Base-by-base conservation (phyloP, 164 flowering plant genomes). In the Kalanchoe fedtschenkoi region DNA sequence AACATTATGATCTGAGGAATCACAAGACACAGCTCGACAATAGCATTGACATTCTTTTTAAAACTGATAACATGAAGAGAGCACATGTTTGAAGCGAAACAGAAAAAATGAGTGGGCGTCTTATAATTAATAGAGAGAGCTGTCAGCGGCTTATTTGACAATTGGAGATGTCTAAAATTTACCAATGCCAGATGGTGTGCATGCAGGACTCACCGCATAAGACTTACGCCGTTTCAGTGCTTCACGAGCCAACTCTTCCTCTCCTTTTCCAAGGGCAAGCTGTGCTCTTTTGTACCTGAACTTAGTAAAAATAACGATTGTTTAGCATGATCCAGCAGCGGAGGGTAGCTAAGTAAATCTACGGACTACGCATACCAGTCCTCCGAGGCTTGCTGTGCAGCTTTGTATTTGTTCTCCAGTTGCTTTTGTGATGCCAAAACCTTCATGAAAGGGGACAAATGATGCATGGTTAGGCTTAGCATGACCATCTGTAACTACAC, bases 351-450 rank as follows among this genome's bases (percentile, higher is more conserved):
- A 42, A 39, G 46, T 1, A 42, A 42, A 34, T 56, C 32, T 28
- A 5, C 38, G 29, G 16, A 2, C 4, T 41, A 8, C 29, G 30
- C 28, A 72, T 79, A 91, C 96, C 97, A 91, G 55, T 91, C 95
- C 55, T 84, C 89, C 60, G 96, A 87, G 74, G 96, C 86, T 72
- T 84, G 81, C 63, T 89, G 69, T 62, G 97, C 82, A 67, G 96
- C 80, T 76, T 81, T 88, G 63, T 78, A 85, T 74, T 81, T 85
- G 73, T 91, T 91, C 64, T 89, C 89, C 72, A 91, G 67, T 62
- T 75, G 84, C 77, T 91, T 91, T 65, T 89, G 97, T 54, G 96
- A 89, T 64, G 92, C 97, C 69, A 91, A 69, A 2, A 89, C 95
- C 96, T 91, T 76, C 57, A 71, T 1, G 44, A 44, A 38, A n/a